Percentiles rank a stretch among this genome's conserved stretches.
phyloP scores from a whole-genome alignment of 768 basidiomycete species.

The Nidularia pulvinata region DNA sequence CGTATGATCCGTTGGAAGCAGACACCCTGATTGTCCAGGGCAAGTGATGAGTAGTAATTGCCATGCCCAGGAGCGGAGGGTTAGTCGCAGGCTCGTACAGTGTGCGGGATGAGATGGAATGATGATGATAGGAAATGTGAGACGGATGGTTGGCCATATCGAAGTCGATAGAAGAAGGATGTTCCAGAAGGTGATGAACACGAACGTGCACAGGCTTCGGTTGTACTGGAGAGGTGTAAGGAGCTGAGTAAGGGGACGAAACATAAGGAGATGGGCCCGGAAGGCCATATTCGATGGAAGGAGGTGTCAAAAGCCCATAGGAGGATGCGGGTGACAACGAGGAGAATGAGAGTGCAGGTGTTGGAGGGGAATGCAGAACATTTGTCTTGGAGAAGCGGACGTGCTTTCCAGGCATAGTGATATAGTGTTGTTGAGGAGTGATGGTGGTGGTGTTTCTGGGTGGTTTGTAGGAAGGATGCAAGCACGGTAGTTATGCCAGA shows the following conservation, averaged over 20 bases:
- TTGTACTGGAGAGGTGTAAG: background rate
- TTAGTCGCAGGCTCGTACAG: slow-evolving; percentile 29
- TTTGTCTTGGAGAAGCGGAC: slow-evolving; percentile 10
- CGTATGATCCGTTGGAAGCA: slow-evolving; percentile 18
- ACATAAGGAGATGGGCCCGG: slow-evolving; percentile 7
- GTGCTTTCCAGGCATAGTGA: slow-evolving; percentile 15
- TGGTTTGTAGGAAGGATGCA: too few species aligned
- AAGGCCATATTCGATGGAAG: background rate
- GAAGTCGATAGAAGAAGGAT: slow-evolving; percentile 17
- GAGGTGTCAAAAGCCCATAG: slow-evolving; percentile 6
- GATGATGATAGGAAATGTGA: slow-evolving; percentile 15
- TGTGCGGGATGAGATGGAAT: slow-evolving; percentile 15
- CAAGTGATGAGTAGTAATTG: slow-evolving; percentile 22
- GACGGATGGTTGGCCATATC: slow-evolving; percentile 26
- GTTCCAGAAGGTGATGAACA: slow-evolving; percentile 21
- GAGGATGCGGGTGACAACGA: slow-evolving; percentile 11
- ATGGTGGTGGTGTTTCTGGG: background rate
- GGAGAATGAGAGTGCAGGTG: slow-evolving; percentile 9
- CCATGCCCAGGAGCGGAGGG: slow-evolving; percentile 24
- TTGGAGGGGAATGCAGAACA: slow-evolving; percentile 7
- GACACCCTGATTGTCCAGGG: slow-evolving; percentile 34
- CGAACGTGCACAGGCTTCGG: slow-evolving; percentile 3
- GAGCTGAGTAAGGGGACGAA: background rate
- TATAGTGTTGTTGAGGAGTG: background rate
- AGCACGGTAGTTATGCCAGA: background rate